Evolutionary conservation across 1,284 basidiomycete species (phyloP), one percentile per base, ranked within the genome.

Genomic region (Cutaneotrichosporon sp.): DNA sequence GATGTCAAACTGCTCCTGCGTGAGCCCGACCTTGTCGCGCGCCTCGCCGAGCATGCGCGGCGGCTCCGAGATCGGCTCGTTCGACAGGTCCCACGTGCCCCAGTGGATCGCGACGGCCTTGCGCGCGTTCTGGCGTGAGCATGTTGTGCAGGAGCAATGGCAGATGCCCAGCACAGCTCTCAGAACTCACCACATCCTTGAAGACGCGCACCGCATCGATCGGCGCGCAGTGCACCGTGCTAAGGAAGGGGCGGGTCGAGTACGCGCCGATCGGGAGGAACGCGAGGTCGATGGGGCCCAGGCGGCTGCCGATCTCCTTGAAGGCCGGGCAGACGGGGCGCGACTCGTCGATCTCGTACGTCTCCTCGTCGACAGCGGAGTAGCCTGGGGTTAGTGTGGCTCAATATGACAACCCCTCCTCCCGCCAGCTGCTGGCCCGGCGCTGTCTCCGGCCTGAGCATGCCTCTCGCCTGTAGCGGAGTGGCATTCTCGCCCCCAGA

Each of bases 231-330:
- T 89, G 87, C 20, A 87, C 78, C 6, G 83, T 80, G 4, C 84
- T 85, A 82, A 86, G 85, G 71, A 84, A 82, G 22, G 72, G 67
- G 29, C 87, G 80, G 4, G 88, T 87, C 13, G 77, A 68, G 72
- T 89, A 89, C 4, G 87, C 88, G 2, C 87, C 87, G 43, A 89
- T 88, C 0, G 87, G 87, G 62, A 88, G 83, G 72, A 89, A 73
- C 9, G 87, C 78, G 16, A 82, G 63, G 50, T 81, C 80, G 68
- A 90, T 86, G 1, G 82, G 83, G 0, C 86, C 87, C 58, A 86
- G 85, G 10, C 74, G 75, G 18, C 54, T 55, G 24, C 68, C 64
- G 34, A 76, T 71, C 57, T 72, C 68, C n/a, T 27, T 42, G 24
- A 67, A 65, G 4, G 62, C 60, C 6, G 73, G 66, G 65, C 74